Evolutionary conservation across 2,329 filamentous ascomycete genomes (phyloP), one percentile per base, ranked within the genome.

Genomic region (Dactylellina haptotyla): DNA sequence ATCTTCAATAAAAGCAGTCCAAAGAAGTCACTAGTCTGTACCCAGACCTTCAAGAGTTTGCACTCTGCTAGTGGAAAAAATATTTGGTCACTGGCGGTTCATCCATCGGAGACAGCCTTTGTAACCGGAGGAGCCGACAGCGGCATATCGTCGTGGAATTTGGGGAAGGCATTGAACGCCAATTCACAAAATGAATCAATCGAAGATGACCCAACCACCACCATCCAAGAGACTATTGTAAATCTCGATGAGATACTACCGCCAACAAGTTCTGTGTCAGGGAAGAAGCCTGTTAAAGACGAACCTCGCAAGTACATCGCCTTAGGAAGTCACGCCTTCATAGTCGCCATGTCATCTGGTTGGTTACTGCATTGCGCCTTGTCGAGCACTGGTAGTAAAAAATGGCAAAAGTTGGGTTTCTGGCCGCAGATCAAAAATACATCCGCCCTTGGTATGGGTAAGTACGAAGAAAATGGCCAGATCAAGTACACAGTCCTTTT

Each of bases 71-170:
- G 53, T n/a, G 95, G 95, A 4, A 99, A 97, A 80, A 93, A 97
- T 79, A 88, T 98, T 4, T 98, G 94, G 93, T 89, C 93, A 0
- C 84, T 88, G 37, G 87, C 86, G 10, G 70, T 82, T 58, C 76
- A 78, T 1, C 77, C 79, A 0, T 76, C 80, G 12, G 80, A 79
- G 12, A 77, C 83, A 0, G 75, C 84, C 1, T 80, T 92, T 18
- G 88, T 87, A 2, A 93, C 91, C 1, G 95, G 95, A 10, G 95
- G 92, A n/a, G 90, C 91, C 9, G 95, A 99, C 81, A 90, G 93
- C 14, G 84, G 85, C 30, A 82, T 90, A 2, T 72, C 57, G 8
- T 51, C 76, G 1, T 70, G 72, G 72, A 37, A 46, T 2, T 18
- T 61, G 3, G 34, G 14, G 2, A 9, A 10, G 25, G 9, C n/a